These are phyloP conservation scores for Piper betle DNA, from an alignment of 164 flowering plant species.

Conservation along the genomic window DNA sequence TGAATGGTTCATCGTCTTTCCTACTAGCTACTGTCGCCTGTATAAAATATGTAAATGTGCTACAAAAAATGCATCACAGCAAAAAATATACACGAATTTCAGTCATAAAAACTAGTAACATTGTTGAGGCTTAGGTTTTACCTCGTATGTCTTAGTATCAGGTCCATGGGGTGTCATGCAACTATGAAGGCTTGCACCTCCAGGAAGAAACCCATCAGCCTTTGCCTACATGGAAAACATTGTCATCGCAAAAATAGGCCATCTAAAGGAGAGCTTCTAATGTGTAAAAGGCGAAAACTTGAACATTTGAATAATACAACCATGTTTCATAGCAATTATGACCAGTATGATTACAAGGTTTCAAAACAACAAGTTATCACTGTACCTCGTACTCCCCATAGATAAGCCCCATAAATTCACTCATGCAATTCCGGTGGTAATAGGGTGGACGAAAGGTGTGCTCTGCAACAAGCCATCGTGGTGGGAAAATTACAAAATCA, in stretches of 20 bases:
- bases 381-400: slow-evolving; percentile 82
- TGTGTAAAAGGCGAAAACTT: too few relatives aligned
- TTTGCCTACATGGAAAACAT: slow-evolving; percentile 46
- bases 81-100: background rate
- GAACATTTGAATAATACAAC: too few relatives aligned
- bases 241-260: too few relatives aligned
- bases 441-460: slow-evolving; percentile 96
- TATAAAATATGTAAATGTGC: background rate
- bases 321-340: background rate
- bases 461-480: slow-evolving; percentile 93
- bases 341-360: background rate
- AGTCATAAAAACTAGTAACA: background rate
- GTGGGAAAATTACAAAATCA: slow-evolving; percentile 96
- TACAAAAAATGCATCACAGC: background rate
- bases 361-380: background rate
- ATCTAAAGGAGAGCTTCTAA: too few relatives aligned
- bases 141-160: slow-evolving; percentile 89
- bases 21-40: slow-evolving; percentile 65
- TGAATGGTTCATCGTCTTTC: slow-evolving; percentile 46
- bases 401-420: slow-evolving; percentile 94
- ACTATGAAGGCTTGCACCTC: slow-evolving; percentile 93
- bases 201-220: slow-evolving; percentile 87
- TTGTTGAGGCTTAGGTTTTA: slow-evolving; percentile 5
- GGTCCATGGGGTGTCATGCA: slow-evolving; percentile 99
- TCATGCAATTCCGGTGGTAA: slow-evolving; percentile 96